A percentile compares a stretch with the other conserved stretches of the same genome.
Evolutionary conservation across 2,329 filamentous ascomycete genomes (phyloP).

Genomic region (Fusarium sp.): DNA sequence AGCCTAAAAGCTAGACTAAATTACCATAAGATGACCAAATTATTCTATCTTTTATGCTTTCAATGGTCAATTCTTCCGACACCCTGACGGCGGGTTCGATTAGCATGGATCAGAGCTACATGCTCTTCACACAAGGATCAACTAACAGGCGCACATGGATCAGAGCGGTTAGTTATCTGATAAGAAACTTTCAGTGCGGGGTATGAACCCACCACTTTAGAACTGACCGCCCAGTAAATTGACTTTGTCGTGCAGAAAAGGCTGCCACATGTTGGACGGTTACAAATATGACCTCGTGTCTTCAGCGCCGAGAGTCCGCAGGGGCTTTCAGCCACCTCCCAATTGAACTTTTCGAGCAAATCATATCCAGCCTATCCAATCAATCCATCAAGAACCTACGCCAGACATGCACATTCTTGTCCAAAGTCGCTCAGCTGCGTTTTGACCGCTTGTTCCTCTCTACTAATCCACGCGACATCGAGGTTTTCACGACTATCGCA

Average conservation of each 20-base stretch:
- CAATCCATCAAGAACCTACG: slow-evolving; percentile 16
- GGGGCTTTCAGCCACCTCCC: background rate
- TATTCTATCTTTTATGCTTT: no score
- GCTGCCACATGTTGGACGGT: background rate
- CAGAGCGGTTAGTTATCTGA: background rate
- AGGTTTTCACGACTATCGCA: slow-evolving; percentile 31
- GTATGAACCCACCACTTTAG: background rate
- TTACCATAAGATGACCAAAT: no score
- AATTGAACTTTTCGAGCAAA: background rate
- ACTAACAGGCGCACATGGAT: no score
- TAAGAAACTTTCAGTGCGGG: background rate
- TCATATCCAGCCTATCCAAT: background rate
- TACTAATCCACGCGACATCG: slow-evolving; percentile 23
- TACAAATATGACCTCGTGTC: background rate
- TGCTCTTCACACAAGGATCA: no score
- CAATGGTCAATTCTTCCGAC: no score
- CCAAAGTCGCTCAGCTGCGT: background rate
- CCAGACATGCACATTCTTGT: background rate
- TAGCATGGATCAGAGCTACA: no score
- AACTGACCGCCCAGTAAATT: no score
- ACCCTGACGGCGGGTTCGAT: no score
- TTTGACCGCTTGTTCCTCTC: slow-evolving; percentile 35
- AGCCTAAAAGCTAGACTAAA: no score
- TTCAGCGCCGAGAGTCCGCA: background rate
- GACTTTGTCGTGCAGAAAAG: no score